Evolutionary conservation across 257 asterid genomes (phyloP), one percentile per base, ranked within the genome.

Genomic region (Vinca minor): DNA sequence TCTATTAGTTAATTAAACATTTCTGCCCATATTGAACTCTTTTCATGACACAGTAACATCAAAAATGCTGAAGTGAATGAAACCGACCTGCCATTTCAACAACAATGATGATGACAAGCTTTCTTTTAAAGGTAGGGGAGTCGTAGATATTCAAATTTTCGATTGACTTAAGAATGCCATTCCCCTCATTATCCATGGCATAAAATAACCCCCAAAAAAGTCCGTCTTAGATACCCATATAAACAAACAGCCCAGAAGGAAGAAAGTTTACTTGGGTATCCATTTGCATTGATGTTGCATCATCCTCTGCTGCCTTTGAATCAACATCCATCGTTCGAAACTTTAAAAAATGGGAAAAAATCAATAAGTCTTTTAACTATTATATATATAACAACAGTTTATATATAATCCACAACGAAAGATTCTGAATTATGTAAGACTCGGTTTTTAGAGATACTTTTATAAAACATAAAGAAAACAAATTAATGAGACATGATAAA

Each of bases 11-110:
- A n/a, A n/a, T n/a, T n/a, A n/a, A n/a, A n/a, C n/a, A n/a, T n/a
- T 28, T n/a, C n/a, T n/a, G n/a, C n/a, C n/a, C n/a, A 49, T 76
- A 58, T 31, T 63, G 39, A 44, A 65, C 48, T 34, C 38, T 71
- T 21, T 29, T 46, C 10, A 21, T 29, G 26, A 47, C n/a, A n/a
- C n/a, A n/a, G 20, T 5, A n/a, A 42, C 47, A 42, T 39, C 45
- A n/a, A 2, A 39, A 42, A 11, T 12, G 11, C 21, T 26, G 10
- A 14, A 32, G 23, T 48, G 56, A 59, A 62, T 60, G 29, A 62
- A 47, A 42, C n/a, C 34, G 69, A 92, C 98, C 98, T 82, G 98
- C 98, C 98, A 92, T 92, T 61, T 97, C 98, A 63, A 92, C 97
- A 47, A 87, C 97, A 45, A 89, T 79, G 48, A 89, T 72, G 67